phyloP scores from a whole-genome alignment of 257 asterid species.

The Lavandula angustifolia region DNA sequence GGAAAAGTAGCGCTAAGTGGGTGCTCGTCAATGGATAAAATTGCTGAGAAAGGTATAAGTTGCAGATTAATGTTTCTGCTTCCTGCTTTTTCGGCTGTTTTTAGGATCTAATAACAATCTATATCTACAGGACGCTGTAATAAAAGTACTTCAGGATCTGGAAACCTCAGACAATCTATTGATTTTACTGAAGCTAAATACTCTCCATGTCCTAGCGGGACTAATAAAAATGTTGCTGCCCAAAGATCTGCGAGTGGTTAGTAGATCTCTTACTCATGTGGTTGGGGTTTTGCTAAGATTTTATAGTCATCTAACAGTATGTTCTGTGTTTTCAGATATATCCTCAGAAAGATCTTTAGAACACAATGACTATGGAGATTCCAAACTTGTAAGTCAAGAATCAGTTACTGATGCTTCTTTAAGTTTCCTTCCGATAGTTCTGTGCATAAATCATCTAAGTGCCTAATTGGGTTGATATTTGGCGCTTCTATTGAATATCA shows the following conservation, averaged over 20 bases:
- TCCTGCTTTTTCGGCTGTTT: conserved; percentile 32
- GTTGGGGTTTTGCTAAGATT: too few relatives aligned
- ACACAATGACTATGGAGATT: conserved; percentile 32
- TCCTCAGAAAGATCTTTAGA: conserved; percentile 29
- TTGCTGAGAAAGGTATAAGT: conserved; percentile 47
- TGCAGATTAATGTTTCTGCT: conserved; percentile 30
- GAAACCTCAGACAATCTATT: conserved; percentile 34
- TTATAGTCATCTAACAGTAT: too few relatives aligned
- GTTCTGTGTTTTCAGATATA: too few relatives aligned
- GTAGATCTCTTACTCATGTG: too few relatives aligned
- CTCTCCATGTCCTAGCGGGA: conserved; percentile 34
- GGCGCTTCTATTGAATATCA: conserved; percentile 29
- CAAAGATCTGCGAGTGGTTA: not conserved
- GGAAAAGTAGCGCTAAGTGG: conserved; percentile 32
- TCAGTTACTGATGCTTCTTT: conserved; percentile 23
- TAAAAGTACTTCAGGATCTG: conserved; percentile 35
- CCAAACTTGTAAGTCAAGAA: conserved; percentile 45
- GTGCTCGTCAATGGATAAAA: conserved; percentile 31
- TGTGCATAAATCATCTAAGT: not conserved
- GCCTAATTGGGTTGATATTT: conserved; percentile 22
- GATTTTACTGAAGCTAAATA: conserved; percentile 39
- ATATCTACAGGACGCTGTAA: conserved; percentile 39
- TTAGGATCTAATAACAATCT: conserved; percentile 38
- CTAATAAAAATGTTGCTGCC: conserved; percentile 33
- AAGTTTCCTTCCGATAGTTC: conserved; percentile 24